These are phyloP conservation scores for Aristolochia contorta DNA, from an alignment of 164 flowering plant species.

Conservation along the genomic window DNA sequence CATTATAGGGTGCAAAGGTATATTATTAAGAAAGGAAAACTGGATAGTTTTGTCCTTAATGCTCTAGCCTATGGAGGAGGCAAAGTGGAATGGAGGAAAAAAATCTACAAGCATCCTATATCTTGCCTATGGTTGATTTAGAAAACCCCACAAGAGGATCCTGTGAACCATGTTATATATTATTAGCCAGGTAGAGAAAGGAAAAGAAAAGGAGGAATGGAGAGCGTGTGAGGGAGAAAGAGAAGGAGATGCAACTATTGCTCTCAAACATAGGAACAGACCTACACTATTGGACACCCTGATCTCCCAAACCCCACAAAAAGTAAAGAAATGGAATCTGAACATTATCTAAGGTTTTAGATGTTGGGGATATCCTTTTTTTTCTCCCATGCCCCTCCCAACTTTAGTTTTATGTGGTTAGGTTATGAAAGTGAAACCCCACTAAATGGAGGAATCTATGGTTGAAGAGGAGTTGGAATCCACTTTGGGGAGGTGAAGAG, in stretches of 20 bases:
- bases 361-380: neutral
- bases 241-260: neutral
- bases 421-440: constrained; percentile 10
- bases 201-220: neutral
- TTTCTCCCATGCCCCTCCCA: neutral
- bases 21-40: neutral
- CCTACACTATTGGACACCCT: neutral
- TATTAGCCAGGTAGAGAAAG: neutral
- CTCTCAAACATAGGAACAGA: constrained; percentile 1
- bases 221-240: no score
- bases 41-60: neutral
- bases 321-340: neutral
- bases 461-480: constrained; percentile 82
- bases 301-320: constrained; percentile 1
- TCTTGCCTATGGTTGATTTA: neutral
- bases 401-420: constrained; percentile 1
- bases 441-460: constrained; percentile 15
- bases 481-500: constrained; percentile 26
- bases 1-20: constrained; percentile 6
- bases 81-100: no score
- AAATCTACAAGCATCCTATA: no score
- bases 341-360: constrained; percentile 3
- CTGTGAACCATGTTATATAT: neutral
- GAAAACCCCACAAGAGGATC: neutral
- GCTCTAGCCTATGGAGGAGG: no score